Conservation (phyloP, 2,329 filamentous ascomycete species). For the Microdochium bolleyi region DNA sequence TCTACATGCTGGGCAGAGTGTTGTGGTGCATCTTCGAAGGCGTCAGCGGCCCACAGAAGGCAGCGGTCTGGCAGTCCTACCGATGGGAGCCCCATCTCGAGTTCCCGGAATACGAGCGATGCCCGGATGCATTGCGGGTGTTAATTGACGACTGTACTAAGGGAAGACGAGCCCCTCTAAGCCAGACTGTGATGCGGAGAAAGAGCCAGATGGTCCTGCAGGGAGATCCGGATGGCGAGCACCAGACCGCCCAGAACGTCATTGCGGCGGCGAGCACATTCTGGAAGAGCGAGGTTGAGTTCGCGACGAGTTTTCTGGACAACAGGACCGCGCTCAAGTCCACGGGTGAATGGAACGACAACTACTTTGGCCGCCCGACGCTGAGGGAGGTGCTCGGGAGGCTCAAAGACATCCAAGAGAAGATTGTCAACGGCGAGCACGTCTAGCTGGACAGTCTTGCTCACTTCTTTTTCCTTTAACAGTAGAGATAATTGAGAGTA, state of each 20-base stretch:
- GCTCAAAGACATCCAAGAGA: conserved; percentile 11
- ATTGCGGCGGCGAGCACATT: conserved; percentile 29
- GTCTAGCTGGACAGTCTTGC: background rate
- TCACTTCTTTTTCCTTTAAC: too few species aligned
- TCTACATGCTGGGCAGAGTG: conserved; percentile 54
- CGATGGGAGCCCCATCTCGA: conserved; percentile 45
- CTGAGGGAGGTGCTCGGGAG: conserved; percentile 31
- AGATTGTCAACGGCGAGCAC: background rate
- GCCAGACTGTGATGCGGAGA: conserved; percentile 33
- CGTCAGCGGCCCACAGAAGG: conserved; percentile 47
- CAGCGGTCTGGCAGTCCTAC: conserved; percentile 52
- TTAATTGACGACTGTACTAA: conserved; percentile 45
- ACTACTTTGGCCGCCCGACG: conserved; percentile 39
- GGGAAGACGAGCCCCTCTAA: conserved; percentile 36
- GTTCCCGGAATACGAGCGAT: conserved; percentile 43
- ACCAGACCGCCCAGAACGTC: conserved; percentile 24
- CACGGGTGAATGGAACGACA: conserved; percentile 37
- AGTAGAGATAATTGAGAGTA: too few species aligned
- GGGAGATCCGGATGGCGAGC: conserved; percentile 15
- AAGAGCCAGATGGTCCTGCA: conserved; percentile 38
- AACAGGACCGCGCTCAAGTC: conserved; percentile 27
- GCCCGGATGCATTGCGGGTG: conserved; percentile 33
- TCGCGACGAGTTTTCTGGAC: conserved; percentile 37
- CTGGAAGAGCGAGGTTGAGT: conserved; percentile 39
- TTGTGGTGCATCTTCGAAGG: conserved; percentile 58